Conservation (phyloP, 2,329 filamentous ascomycete genomes). For the Penicillium sp. region DNA sequence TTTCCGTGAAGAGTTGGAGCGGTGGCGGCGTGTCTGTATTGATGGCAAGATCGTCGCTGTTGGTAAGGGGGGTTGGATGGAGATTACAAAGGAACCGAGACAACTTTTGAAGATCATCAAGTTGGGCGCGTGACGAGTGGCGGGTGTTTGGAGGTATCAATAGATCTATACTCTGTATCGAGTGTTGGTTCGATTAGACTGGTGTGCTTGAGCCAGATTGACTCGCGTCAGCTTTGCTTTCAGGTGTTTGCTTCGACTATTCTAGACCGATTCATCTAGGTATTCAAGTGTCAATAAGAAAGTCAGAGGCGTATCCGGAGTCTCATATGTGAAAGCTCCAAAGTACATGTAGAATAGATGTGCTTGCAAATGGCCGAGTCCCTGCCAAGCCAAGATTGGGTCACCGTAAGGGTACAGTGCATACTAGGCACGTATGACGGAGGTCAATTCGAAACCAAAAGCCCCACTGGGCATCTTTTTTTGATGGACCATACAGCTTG, state of each 20-base stretch:
- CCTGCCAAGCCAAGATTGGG: neutral
- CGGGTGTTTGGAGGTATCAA: neutral
- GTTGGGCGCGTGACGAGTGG: neutral
- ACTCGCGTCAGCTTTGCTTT: neutral
- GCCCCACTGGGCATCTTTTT: constrained; percentile 1
- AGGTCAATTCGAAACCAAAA: neutral
- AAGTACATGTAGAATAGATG: neutral
- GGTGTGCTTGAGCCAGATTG: neutral
- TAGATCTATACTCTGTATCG: neutral
- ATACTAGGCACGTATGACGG: neutral
- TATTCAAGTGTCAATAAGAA: no score
- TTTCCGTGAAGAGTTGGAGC: constrained; percentile 61
- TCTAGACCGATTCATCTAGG: neutral
- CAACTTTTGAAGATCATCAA: constrained; percentile 28
- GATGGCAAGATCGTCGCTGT: constrained; percentile 85
- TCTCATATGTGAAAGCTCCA: neutral
- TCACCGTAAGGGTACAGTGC: neutral
- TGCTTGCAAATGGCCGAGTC: no score
- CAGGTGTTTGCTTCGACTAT: neutral
- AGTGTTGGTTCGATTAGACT: neutral
- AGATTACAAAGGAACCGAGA: constrained; percentile 51
- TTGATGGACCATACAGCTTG: neutral
- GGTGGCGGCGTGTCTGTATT: constrained; percentile 87
- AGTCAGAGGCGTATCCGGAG: no score
- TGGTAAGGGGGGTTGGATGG: constrained; percentile 71